These are phyloP conservation scores for Linnemannia elongata DNA, from an alignment of 192 early-diverging fungal genomes.

Conservation along the genomic window DNA sequence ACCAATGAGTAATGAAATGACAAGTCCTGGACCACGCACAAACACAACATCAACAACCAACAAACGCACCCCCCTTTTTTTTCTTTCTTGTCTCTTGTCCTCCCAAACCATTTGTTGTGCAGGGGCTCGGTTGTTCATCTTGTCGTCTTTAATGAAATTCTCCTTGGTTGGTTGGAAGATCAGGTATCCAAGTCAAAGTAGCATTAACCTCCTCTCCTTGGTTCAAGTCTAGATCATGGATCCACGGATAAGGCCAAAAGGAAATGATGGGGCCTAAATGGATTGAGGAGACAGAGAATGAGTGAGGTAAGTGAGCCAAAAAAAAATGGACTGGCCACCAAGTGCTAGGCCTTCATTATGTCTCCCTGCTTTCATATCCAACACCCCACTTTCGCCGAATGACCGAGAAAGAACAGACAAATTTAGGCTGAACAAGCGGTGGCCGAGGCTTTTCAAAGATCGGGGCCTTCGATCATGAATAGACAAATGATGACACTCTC, in stretches of 20 bases:
- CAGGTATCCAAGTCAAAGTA: constrained; percentile 4
- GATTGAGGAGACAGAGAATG: background rate
- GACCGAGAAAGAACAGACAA: background rate
- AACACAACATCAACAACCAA: background rate
- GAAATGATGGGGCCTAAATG: background rate
- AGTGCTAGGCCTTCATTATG: background rate
- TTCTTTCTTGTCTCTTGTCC: background rate
- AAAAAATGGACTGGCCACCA: background rate
- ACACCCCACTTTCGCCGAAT: background rate
- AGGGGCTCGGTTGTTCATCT: no score
- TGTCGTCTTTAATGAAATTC: background rate
- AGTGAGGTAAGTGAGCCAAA: background rate
- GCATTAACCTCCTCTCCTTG: background rate
- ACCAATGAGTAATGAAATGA: background rate
- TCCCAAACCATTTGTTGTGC: no score
- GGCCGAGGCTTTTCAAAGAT: background rate
- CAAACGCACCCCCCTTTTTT: background rate
- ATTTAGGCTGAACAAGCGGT: constrained; percentile 1
- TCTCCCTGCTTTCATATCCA: background rate
- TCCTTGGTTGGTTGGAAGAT: constrained; percentile 4
- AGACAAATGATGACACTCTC: background rate
- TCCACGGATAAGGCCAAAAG: background rate
- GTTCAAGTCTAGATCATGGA: constrained; percentile 3
- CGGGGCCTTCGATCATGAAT: background rate
- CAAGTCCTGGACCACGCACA: background rate